Percentiles rank a stretch among this genome's conserved stretches.
phyloP scores from a whole-genome alignment of 1,284 basidiomycete genomes.

The Acaromyces ingoldii region DNA sequence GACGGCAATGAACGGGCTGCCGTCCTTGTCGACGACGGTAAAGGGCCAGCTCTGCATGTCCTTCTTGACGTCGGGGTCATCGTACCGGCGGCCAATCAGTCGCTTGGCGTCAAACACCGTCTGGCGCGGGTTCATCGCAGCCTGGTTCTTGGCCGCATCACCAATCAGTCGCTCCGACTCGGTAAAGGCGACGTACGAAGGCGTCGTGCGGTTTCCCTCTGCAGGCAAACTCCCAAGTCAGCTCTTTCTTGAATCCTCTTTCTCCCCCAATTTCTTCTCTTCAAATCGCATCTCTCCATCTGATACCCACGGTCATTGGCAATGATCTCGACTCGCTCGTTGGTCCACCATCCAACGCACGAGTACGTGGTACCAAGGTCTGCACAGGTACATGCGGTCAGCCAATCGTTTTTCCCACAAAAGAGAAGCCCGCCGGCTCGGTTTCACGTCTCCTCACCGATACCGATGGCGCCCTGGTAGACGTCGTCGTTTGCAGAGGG shows the following conservation, averaged over 20 bases:
- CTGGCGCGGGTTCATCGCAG: conserved; percentile 91
- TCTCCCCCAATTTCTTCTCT: neutral
- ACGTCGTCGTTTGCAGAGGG: conserved; percentile 62
- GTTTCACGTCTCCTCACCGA: conserved; percentile 56
- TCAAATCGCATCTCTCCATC: neutral
- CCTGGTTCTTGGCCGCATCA: conserved; percentile 63
- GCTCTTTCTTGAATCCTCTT: neutral
- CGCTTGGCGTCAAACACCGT: conserved; percentile 60
- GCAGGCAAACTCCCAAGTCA: conserved; percentile 52
- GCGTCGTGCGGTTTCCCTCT: conserved; percentile 96
- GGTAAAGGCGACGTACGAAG: conserved; percentile 98
- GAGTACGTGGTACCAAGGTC: conserved; percentile 74
- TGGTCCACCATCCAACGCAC: conserved; percentile 57
- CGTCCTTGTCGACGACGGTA: conserved; percentile 60
- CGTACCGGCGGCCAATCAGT: conserved; percentile 91
- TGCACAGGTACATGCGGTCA: conserved; percentile 15
- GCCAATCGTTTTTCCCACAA: conserved; percentile 18
- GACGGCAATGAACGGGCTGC: conserved; percentile 59
- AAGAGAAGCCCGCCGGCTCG: neutral
- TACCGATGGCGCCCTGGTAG: conserved; percentile 94
- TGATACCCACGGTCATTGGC: conserved; percentile 52
- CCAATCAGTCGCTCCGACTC: conserved; percentile 96
- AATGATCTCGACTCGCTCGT: conserved; percentile 50
- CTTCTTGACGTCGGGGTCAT: conserved; percentile 64
- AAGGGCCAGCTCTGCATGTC: conserved; percentile 71